Conservation (phyloP, 768 basidiomycete species). For the Phaeotremella skinneri region DNA sequence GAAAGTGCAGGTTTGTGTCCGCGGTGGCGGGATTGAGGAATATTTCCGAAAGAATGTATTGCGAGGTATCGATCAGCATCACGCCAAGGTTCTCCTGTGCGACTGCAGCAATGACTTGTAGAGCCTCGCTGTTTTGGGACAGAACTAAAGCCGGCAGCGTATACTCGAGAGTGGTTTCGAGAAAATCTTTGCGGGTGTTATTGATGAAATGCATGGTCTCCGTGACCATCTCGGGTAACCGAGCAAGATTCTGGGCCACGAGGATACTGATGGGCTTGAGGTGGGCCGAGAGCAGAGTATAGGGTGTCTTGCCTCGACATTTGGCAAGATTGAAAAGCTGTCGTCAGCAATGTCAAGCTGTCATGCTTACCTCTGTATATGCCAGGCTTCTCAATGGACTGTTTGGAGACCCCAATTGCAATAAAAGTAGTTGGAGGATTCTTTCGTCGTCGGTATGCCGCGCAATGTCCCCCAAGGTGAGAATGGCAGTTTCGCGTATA, state of each 20-base stretch:
- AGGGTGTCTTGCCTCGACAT: slow-evolving; percentile 38
- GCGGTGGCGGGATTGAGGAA: slow-evolving; percentile 31
- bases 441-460: slow-evolving; percentile 17
- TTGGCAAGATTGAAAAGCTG: slow-evolving; percentile 35
- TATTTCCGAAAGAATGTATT: slow-evolving; percentile 31
- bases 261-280: slow-evolving; percentile 41
- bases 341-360: slow-evolving; percentile 10
- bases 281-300: slow-evolving; percentile 39
- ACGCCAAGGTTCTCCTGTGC: slow-evolving; percentile 30
- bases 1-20: slow-evolving; percentile 27
- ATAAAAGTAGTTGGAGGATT: slow-evolving; percentile 35
- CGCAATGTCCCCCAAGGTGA: slow-evolving; percentile 31
- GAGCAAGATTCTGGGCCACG: slow-evolving; percentile 23
- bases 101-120: slow-evolving; percentile 30
- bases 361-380: slow-evolving; percentile 38
- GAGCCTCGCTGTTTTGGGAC: slow-evolving; percentile 16
- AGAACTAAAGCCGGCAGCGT: slow-evolving; percentile 42
- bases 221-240: slow-evolving; percentile 27
- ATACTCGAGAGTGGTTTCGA: slow-evolving; percentile 37
- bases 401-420: slow-evolving; percentile 29
- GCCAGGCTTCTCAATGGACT: slow-evolving; percentile 34
- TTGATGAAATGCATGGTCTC: slow-evolving; percentile 43
- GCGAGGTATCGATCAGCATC: slow-evolving; percentile 35
- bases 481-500: slow-evolving; percentile 27
- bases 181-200: slow-evolving; percentile 32